Base-by-base conservation (phyloP, 2,329 filamentous ascomycete species). In the Chlorencoelia australis region DNA sequence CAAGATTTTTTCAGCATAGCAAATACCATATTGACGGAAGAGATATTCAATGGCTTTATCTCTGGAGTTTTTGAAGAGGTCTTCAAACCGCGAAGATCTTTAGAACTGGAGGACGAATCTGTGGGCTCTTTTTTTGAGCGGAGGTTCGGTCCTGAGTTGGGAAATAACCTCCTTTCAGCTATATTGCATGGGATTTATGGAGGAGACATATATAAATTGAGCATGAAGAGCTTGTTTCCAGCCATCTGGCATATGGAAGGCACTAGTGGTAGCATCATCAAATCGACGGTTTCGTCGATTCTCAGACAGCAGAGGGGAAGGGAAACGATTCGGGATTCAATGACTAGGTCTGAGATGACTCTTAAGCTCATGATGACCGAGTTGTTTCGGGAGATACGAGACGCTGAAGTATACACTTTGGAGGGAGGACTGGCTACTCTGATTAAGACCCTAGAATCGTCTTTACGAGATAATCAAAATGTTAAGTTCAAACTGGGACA, bases 121-220 rank as follows among this genome's bases (percentile, higher is more conserved):
- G 63, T 91, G n/a, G 78, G 72, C 19, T 67, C 71, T 1, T 89
- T 81, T 53, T 55, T 86, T 6, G 59, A 62, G 2, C 63, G 75
- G 19, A 59, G 74, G 6, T 56, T 79, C 11, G 59, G 68, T 28
- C 63, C 67, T 15, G 57, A 65, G 21, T 45, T 82, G 5, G 75
- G 75, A 10, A 69, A 91, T 48, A 88, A 93, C 50, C 36, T 94
- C 13, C 60, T 76, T 5, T 94, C 86, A 4, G 86, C 79, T 34
- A 62, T 77, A 53, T 52, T 86, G 35, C 91, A 96, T 59, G 91
- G 91, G 27, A 86, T 96, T 40, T 94, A 93, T 58, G 91, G 88
- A 15, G 91, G 91, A 4, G 83, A 95, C 59, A 75, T 94, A 31
- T 76, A 83, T 56, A 71, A 80, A 54, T 65, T 96, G 33, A 94